Evolutionary conservation across 2,329 filamentous ascomycete genomes (phyloP).

Genomic region (Trichoderma lentiforme): DNA sequence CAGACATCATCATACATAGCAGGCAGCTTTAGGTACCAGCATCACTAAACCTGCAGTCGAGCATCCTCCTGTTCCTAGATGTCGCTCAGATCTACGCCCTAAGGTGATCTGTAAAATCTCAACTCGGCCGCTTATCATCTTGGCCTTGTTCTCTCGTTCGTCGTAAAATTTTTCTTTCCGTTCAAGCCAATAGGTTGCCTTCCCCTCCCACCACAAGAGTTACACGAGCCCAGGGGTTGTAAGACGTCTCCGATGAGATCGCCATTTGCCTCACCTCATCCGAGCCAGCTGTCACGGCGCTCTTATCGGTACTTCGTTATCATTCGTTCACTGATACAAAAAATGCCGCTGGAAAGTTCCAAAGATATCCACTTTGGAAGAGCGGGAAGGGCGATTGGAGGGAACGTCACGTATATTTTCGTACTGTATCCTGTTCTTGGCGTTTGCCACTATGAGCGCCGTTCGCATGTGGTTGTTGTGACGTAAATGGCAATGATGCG

Average conservation of each 20-base stretch:
- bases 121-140: background rate
- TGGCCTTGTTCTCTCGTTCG: background rate
- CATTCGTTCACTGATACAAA: background rate
- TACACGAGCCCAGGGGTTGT: background rate
- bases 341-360: constrained; percentile 4
- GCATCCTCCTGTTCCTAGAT: background rate
- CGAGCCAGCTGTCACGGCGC: background rate
- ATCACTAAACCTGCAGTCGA: background rate
- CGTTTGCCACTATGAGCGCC: constrained; percentile 2
- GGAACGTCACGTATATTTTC: background rate
- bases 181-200: background rate
- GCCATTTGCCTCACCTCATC: background rate
- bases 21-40: background rate
- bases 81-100: background rate
- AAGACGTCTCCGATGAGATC: background rate
- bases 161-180: background rate
- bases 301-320: background rate
- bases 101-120: constrained; percentile 2
- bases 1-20: background rate
- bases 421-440: background rate
- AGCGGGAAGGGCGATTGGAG: constrained; percentile 2
- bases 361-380: background rate
- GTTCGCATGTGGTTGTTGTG: background rate
- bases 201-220: background rate
- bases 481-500: background rate